Conservation (phyloP, 2,329 filamentous ascomycete species). For the Alternaria atra region DNA sequence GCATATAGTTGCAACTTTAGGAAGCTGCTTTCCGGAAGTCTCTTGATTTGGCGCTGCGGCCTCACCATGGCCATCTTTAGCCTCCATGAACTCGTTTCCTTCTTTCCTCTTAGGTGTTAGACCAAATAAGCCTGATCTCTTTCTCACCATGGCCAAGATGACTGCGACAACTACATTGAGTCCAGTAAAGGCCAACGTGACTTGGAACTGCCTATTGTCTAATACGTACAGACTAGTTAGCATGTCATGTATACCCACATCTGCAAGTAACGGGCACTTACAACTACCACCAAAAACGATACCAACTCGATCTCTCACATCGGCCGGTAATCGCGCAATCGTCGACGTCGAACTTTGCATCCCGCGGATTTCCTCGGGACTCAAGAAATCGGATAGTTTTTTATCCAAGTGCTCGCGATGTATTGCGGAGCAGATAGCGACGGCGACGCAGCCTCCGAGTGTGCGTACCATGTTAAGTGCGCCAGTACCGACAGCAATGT, state of each 20-base stretch:
- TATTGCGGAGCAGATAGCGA: slow-evolving; percentile 44
- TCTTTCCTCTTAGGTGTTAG: slow-evolving; percentile 27
- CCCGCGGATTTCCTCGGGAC: slow-evolving; percentile 28
- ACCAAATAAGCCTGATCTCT: slow-evolving; percentile 36
- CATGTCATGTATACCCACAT: background rate
- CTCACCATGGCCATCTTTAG: background rate
- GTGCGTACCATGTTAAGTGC: slow-evolving; percentile 46
- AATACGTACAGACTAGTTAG: background rate
- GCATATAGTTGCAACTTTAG: background rate
- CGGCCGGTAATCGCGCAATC: slow-evolving; percentile 28
- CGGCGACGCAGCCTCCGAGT: slow-evolving; percentile 42
- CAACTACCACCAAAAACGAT: slow-evolving; percentile 41
- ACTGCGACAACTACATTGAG: slow-evolving; percentile 37
- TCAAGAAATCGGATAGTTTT: slow-evolving; percentile 30
- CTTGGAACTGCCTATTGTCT: slow-evolving; percentile 43
- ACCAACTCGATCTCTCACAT: slow-evolving; percentile 25
- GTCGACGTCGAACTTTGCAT: slow-evolving; percentile 30
- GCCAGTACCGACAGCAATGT: slow-evolving; percentile 41
- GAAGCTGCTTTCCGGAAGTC: background rate
- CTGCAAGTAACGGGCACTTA: background rate
- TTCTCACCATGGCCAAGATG: slow-evolving; percentile 30
- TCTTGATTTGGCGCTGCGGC: background rate
- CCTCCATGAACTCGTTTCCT: slow-evolving; percentile 37
- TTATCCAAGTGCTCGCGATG: slow-evolving; percentile 31
- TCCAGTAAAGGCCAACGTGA: slow-evolving; percentile 38